A percentile compares a stretch with the other conserved stretches of the same genome.
phyloP scores from a whole-genome alignment of 129 eudicot genomes.

The Lonicera japonica region DNA sequence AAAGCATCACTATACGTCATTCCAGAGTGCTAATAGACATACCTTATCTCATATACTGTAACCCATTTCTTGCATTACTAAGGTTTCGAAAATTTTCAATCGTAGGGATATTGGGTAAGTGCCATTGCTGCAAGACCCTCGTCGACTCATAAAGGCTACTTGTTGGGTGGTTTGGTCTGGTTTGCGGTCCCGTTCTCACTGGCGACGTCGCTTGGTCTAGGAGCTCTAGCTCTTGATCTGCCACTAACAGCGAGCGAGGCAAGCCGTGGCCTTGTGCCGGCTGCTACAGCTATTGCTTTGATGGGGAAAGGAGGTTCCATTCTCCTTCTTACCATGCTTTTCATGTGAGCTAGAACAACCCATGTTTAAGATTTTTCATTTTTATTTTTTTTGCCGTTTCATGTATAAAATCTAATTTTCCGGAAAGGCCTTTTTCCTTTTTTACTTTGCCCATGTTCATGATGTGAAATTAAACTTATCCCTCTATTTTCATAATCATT shows the following conservation, averaged over 20 bases:
- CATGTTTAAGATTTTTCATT: background rate
- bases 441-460: no score
- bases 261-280: slow-evolving; percentile 86
- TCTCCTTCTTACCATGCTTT: slow-evolving; percentile 96
- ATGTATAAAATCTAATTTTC: no score
- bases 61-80: background rate
- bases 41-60: background rate
- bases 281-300: slow-evolving; percentile 94
- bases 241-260: slow-evolving; percentile 91
- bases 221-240: slow-evolving; percentile 90
- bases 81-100: background rate
- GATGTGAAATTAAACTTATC: no score
- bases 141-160: slow-evolving; percentile 95
- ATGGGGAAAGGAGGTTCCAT: slow-evolving; percentile 97
- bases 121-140: slow-evolving; percentile 98
- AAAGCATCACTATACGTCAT: no score
- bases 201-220: slow-evolving; percentile 88
- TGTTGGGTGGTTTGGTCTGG: slow-evolving; percentile 95
- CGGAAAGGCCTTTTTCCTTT: no score
- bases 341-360: slow-evolving; percentile 51
- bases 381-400: no score
- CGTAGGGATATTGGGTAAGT: slow-evolving; percentile 97
- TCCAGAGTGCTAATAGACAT: no score
- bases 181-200: slow-evolving; percentile 94
- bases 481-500: no score